phyloP scores from a whole-genome alignment of 2,329 filamentous ascomycete genomes.

The Exophiala spinifera region DNA sequence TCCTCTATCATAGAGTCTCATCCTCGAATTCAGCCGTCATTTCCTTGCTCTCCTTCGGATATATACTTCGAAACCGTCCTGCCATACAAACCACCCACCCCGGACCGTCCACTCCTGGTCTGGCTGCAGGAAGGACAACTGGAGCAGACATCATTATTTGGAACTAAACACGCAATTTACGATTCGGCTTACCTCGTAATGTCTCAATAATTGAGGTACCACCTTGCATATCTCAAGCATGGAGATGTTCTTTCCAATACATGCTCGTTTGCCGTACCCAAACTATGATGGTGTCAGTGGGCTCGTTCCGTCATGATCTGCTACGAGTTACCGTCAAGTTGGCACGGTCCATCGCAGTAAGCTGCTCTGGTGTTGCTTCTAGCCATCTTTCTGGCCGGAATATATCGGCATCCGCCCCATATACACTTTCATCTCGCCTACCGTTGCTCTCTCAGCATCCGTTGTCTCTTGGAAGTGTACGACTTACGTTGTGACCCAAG shows the following conservation, averaged over 20 bases:
- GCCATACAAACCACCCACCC: conserved; percentile 17
- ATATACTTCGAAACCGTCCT: conserved; percentile 8
- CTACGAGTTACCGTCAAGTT: conserved; percentile 6
- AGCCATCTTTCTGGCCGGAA: conserved; percentile 69
- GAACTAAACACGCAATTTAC: not conserved
- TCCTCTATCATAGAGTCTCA: no score
- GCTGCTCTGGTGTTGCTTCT: conserved; percentile 48
- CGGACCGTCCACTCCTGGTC: conserved; percentile 12
- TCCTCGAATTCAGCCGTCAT: no score
- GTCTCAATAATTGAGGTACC: conserved; percentile 24
- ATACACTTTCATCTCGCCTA: conserved; percentile 39
- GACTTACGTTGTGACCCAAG: conserved; percentile 19
- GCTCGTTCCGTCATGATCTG: not conserved
- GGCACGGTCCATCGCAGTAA: conserved; percentile 48
- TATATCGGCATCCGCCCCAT: conserved; percentile 53
- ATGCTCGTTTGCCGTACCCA: conserved; percentile 50
- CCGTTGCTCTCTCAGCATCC: not conserved
- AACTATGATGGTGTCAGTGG: conserved; percentile 35
- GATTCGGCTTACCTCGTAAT: conserved; percentile 14
- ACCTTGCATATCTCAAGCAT: conserved; percentile 31
- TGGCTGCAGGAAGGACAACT: conserved; percentile 10
- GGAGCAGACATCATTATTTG: not conserved
- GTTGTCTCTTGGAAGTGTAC: not conserved
- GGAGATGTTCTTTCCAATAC: conserved; percentile 29
- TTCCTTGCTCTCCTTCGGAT: not conserved